Conservation (phyloP, 1,284 basidiomycete genomes). For the Testicularia cyperi region DNA sequence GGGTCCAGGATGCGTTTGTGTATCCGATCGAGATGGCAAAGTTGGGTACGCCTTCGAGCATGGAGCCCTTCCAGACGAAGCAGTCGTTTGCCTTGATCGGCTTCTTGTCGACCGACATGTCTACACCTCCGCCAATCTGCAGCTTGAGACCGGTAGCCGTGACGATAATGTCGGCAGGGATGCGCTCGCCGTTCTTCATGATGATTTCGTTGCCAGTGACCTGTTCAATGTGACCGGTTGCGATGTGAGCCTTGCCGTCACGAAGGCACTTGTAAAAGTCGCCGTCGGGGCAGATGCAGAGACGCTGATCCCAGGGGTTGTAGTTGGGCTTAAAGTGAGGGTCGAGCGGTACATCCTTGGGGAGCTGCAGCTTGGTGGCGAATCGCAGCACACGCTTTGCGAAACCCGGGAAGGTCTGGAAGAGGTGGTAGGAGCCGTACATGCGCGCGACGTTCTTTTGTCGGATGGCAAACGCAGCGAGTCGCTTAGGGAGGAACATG, state of each 20-base stretch:
- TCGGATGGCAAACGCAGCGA: conserved; percentile 33
- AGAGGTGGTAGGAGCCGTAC: conserved; percentile 54
- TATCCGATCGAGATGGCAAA: conserved; percentile 49
- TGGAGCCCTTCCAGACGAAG: conserved; percentile 54
- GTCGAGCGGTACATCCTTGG: conserved; percentile 49
- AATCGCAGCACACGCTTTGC: conserved; percentile 34
- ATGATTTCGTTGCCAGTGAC: conserved; percentile 48
- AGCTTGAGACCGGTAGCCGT: conserved; percentile 59
- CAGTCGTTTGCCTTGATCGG: conserved; percentile 21
- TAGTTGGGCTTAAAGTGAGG: conserved; percentile 60
- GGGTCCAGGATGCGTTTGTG: conserved; percentile 58
- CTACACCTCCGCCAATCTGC: conserved; percentile 45
- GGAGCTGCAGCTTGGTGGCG: conserved; percentile 42
- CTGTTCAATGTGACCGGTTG: conserved; percentile 56
- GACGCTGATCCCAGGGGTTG: conserved; percentile 60
- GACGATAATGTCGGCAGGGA: conserved; percentile 58
- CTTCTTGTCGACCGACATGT: conserved; percentile 48
- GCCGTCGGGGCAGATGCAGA: conserved; percentile 57
- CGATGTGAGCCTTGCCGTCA: conserved; percentile 54
- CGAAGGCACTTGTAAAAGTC: conserved; percentile 56
- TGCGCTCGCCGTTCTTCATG: conserved; percentile 45
- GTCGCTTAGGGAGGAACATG: conserved; percentile 36
- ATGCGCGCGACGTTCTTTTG: conserved; percentile 45
- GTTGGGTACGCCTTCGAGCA: conserved; percentile 59
- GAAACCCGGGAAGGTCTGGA: conserved; percentile 50